Evolutionary conservation across 1,139 yeast genomes (phyloP).

Genomic region (Sugiyamaella paludigena): DNA sequence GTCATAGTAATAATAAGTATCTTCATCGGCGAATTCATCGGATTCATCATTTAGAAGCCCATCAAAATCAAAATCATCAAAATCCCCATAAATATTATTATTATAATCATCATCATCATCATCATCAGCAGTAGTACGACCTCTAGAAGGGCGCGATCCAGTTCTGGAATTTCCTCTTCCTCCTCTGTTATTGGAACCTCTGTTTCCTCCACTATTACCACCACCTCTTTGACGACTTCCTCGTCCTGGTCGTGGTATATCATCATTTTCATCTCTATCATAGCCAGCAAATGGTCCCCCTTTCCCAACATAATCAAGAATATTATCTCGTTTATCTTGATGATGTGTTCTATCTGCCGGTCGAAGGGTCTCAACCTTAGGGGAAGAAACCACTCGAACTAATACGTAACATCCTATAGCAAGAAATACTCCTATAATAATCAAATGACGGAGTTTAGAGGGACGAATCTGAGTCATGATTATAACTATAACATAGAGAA

Average conservation of each 20-base stretch:
- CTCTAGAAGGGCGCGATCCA: too few relatives aligned
- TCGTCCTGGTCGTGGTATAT: neutral
- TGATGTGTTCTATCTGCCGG: constrained; percentile 2
- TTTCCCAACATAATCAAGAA: neutral
- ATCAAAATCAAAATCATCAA: constrained; percentile 8
- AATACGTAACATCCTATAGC: constrained; percentile 9
- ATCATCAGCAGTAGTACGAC: constrained; percentile 2
- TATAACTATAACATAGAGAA: neutral
- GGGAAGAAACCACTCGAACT: constrained; percentile 2
- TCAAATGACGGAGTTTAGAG: constrained; percentile 17
- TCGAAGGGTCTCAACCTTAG: constrained; percentile 5
- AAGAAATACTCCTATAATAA: constrained; percentile 3
- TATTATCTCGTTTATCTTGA: neutral
- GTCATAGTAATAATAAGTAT: constrained; percentile 5
- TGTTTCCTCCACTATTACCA: neutral
- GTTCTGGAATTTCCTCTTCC: too few relatives aligned
- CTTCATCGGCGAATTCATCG: constrained; percentile 7
- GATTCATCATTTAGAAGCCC: constrained; percentile 11
- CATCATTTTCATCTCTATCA: constrained; percentile 6
- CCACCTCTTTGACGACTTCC: neutral
- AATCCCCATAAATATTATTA: constrained; percentile 2
- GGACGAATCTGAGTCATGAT: constrained; percentile 15
- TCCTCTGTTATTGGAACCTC: too few relatives aligned
- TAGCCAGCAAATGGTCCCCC: neutral
- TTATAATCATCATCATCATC: constrained; percentile 1